Base-by-base conservation (phyloP, 306 rosid species). In the Begonia masoniana region DNA sequence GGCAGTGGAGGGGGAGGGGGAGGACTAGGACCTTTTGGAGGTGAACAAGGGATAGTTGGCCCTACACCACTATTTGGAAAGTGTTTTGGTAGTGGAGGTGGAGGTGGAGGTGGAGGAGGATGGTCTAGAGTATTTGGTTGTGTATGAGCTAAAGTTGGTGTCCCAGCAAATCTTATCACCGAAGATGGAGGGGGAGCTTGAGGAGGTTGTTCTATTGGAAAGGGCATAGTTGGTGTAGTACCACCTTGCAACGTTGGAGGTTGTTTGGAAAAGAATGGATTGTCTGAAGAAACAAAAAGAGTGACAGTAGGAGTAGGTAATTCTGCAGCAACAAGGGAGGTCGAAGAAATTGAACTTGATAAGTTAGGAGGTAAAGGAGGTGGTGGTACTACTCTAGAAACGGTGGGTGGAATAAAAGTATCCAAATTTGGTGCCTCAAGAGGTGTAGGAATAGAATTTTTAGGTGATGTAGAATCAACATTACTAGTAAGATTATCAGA, bases 71-170 rank as follows among this genome's bases (percentile, higher is more conserved):
- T 31, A 31, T 31, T 31, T 31, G 39, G 9, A 31, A 31, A 5
- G 7, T 31, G 7, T 31, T 31, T 31, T 31, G 66, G 75, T 2
- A 55, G 59, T 2, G 63, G 63, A 5, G 63, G 43, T 0, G 55
- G 51, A 50, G 57, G 43, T 6, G 47, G 52, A 43, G 43, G 23
- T 17, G 0, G 2, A 51, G 23, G 12, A 51, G 9, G 59, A 2
- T 58, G 59, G 12, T 50, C 62, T 2, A 56, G 65, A 10, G 54
- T 74, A 5, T 70, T 68, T 14, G 69, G 62, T 19, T 68, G 55
- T 9, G 54, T 2, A 51, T 16, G 26, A 17, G 54, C 23, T n/a
- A 12, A 16, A 10, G 54, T 5, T n/a, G 54, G 54, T 17, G 15
- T 26, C 35, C 35, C 35, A 26, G 35, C 35, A 26, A 26, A 26